These are phyloP conservation scores for Dendryphion nanum DNA, from an alignment of 2,329 filamentous ascomycete species.

Conservation along the genomic window DNA sequence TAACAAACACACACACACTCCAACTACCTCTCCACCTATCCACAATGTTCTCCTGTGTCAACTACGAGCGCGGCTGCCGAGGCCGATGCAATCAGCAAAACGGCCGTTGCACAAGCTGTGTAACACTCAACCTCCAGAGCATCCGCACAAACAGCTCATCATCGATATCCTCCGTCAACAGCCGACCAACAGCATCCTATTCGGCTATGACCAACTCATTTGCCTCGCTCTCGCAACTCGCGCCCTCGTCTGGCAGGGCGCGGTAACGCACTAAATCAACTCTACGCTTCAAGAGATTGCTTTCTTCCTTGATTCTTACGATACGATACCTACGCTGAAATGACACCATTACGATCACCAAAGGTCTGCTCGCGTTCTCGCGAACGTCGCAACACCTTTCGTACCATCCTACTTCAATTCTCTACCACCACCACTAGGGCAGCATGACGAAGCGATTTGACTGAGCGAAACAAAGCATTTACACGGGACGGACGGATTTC, in stretches of 20 bases:
- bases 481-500: not conserved
- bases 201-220: slow-evolving; percentile 42
- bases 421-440: no score
- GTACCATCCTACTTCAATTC: no score
- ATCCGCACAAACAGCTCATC: slow-evolving; percentile 33
- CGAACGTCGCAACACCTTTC: no score
- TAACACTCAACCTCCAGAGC: slow-evolving; percentile 40
- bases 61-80: slow-evolving; percentile 46
- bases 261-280: slow-evolving; percentile 13
- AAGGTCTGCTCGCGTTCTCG: no score
- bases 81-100: slow-evolving; percentile 40
- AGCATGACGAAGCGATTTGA: not conserved
- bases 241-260: slow-evolving; percentile 19
- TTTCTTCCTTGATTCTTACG: no score
- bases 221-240: slow-evolving; percentile 35
- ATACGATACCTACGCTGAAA: slow-evolving; percentile 4
- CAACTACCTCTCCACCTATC: slow-evolving; percentile 1
- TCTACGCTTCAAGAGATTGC: no score
- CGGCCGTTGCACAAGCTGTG: slow-evolving; percentile 39
- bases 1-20: slow-evolving; percentile 4
- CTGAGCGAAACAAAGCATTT: not conserved
- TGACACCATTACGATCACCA: slow-evolving; percentile 1
- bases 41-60: slow-evolving; percentile 44
- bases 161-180: slow-evolving; percentile 28
- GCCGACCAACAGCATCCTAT: slow-evolving; percentile 27